Base-by-base conservation (phyloP, 2,329 filamentous ascomycete genomes). In the Didymella keratinophila region DNA sequence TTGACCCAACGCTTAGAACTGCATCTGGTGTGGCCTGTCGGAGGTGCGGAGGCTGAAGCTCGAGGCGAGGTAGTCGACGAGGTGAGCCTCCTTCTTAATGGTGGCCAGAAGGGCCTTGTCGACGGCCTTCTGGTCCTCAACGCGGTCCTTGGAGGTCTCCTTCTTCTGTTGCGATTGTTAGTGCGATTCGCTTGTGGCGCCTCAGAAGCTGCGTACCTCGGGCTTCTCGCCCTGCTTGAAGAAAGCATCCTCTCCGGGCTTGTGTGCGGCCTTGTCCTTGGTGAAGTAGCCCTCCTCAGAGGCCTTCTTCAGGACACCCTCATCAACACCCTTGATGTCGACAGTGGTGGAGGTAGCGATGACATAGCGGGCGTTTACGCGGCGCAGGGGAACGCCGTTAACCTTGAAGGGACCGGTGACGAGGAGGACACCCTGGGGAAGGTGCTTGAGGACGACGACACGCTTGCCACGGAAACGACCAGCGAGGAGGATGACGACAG, bases 401-500 rank as follows among this genome's bases (percentile, higher is more conserved):
- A 99, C 90, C 90, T 98, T 99, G 91, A 98, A 99, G 80, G 95
- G 95, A 77, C 95, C 95, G 80, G 95, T 99, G 78, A 99, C 93
- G 81, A 99, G 92, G 82, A 99, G 93, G 71, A 97, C 92, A 85
- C 95, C 95, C 86, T 97, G 92, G 79, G 92, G 87, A 79, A 99
- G 93, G 83, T 90, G 88, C 89, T 98, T 98, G 82, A 99, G 91
- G 84, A 98, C 93, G 78, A 99, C 87, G 78, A 99, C 95, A 81
- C 95, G 95, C 93, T 99, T 99, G 87, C 95, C 95, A 78, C 95
- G 94, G 92, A 98, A 99, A 79, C 95, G 95, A 78, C 95, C 95
- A 82, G 95, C 95, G 80, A 99, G 93, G 81, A 99, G 92, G 84
- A 99, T 99, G 80, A 99, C 91, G 80, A 99, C 87, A 81, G 93